Conservation (phyloP, 2,329 filamentous ascomycete species). For the Penicillium janthinellum region DNA sequence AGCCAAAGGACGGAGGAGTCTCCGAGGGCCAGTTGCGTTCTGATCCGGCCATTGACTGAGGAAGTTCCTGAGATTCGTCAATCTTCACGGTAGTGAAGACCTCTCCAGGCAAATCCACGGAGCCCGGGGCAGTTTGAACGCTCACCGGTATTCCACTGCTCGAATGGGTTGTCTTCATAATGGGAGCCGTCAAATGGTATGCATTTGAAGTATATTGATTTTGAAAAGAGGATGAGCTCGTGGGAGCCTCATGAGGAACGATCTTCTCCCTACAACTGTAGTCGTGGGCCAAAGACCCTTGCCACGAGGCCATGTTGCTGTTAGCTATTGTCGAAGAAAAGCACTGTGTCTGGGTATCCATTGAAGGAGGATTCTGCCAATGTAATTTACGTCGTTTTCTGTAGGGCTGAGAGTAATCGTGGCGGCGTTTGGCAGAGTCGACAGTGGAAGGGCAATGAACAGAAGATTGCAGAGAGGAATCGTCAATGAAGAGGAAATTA, state of each 20-base stretch:
- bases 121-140: background rate
- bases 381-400: background rate
- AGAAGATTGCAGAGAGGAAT: background rate
- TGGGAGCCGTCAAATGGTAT: background rate
- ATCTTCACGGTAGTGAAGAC: background rate
- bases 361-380: background rate
- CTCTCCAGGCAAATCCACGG: background rate
- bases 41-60: background rate
- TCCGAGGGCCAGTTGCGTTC: slow-evolving; percentile 2
- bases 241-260: background rate
- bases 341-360: background rate
- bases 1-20: slow-evolving; percentile 16
- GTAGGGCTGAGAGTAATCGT: background rate
- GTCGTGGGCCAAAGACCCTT: no score
- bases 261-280: no score
- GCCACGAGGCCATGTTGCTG: background rate
- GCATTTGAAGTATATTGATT: background rate
- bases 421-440: background rate
- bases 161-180: background rate
- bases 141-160: background rate
- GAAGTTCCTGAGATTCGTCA: background rate
- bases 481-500: background rate
- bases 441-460: background rate
- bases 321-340: background rate
- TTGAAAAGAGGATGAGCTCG: background rate